Percentiles rank a stretch among this genome's conserved stretches.
These are phyloP conservation scores for Phytophthora palmivora DNA, from an alignment of 352 stramenopile genomes.

Conservation along the genomic window DNA sequence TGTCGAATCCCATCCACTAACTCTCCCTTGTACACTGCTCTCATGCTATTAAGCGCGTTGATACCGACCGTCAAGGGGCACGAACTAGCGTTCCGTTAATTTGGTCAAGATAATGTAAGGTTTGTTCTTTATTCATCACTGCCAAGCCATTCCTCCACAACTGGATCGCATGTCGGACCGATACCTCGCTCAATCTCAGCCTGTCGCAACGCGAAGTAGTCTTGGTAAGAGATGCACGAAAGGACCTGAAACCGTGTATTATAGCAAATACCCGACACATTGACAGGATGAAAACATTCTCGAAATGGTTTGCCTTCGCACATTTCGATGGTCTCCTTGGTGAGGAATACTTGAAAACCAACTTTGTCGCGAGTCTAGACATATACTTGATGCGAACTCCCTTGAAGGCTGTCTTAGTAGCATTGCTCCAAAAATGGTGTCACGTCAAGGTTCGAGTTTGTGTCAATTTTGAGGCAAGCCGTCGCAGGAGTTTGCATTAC, in stretches of 20 bases:
- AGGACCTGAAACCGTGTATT: constrained; percentile 29
- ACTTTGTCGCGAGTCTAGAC: constrained; percentile 8
- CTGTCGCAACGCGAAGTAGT: constrained; percentile 28
- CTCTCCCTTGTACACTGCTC: constrained; percentile 61
- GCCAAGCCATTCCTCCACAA: constrained; percentile 40
- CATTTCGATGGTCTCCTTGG: constrained; percentile 16
- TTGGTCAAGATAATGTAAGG: background rate
- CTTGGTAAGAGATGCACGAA: constrained; percentile 20
- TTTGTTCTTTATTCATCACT: constrained; percentile 17
- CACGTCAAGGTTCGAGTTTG: background rate
- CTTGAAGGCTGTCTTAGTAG: constrained; percentile 11
- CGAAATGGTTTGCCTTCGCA: constrained; percentile 35
- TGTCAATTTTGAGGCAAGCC: constrained; percentile 14
- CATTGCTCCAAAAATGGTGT: constrained; percentile 9
- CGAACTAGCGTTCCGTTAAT: constrained; percentile 4
- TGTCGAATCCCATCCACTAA: constrained; percentile 64
- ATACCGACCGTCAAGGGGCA: constrained; percentile 19
- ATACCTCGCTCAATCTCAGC: constrained; percentile 24
- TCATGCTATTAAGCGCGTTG: constrained; percentile 34
- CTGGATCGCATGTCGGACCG: constrained; percentile 29
- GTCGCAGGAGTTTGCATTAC: background rate
- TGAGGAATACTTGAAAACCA: constrained; percentile 2
- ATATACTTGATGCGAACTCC: constrained; percentile 12
- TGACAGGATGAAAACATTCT: constrained; percentile 22
- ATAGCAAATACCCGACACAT: constrained; percentile 24